These are phyloP conservation scores for Globisporangium cederbergense DNA, from an alignment of 352 stramenopile genomes.

Conservation along the genomic window DNA sequence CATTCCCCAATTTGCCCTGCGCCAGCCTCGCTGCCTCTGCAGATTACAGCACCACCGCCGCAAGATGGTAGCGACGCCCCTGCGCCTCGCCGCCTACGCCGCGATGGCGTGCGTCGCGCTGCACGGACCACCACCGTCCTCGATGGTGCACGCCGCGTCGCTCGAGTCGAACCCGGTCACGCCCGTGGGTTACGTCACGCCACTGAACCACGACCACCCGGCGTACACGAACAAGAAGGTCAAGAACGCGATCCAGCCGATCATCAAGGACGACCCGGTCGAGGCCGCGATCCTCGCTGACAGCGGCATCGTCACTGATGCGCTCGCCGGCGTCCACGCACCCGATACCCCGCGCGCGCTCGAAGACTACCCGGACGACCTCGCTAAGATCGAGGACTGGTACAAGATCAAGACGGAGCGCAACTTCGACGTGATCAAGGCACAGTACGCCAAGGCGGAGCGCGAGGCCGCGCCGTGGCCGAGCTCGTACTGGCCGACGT, in stretches of 20 bases:
- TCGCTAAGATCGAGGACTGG: conserved; percentile 25
- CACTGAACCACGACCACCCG: conserved; percentile 25
- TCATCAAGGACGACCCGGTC: conserved; percentile 19
- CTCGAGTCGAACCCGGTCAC: conserved; percentile 30
- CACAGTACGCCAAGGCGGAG: conserved; percentile 20
- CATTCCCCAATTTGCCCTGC: conserved; percentile 13
- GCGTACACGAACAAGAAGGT: conserved; percentile 23
- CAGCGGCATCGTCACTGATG: background rate
- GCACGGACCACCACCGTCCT: background rate
- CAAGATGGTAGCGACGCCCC: conserved; percentile 11
- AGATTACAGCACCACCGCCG: background rate
- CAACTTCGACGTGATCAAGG: conserved; percentile 27
- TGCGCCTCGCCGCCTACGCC: conserved; percentile 4
- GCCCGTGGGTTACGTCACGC: conserved; percentile 19
- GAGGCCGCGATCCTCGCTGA: conserved; percentile 11
- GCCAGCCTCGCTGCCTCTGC: background rate
- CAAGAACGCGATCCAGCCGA: conserved; percentile 19
- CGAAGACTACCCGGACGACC: conserved; percentile 6
- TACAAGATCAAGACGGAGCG: conserved; percentile 25
- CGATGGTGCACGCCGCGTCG: conserved; percentile 1
- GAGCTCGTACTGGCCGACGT: conserved; percentile 54
- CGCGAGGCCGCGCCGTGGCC: conserved; percentile 30
- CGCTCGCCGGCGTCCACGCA: conserved; percentile 1
- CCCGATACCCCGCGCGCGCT: background rate
- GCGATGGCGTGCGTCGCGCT: conserved; percentile 9